Evolutionary conservation across 1,284 basidiomycete species (phyloP), one percentile per base, ranked within the genome.

Genomic region (Fistulinella staudtii): DNA sequence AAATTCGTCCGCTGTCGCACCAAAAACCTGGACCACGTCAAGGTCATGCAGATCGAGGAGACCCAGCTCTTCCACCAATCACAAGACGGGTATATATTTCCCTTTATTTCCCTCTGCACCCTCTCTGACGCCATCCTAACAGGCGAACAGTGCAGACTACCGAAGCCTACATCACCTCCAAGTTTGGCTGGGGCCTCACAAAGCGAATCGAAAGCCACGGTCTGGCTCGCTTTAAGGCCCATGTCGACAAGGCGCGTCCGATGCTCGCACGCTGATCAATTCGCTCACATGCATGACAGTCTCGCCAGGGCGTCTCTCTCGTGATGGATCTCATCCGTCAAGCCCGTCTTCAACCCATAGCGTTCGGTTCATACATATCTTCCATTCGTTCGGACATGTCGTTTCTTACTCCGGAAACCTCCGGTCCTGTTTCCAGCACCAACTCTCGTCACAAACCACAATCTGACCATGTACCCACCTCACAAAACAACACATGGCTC

Each of bases 1-100:
- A 79, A 80, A 61, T 72, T 77, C 8, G 77, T 90, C 50, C 70
- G 72, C 37, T 90, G 87, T 59, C 71, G 72, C 42, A 90, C 89
- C 8, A 82, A 75, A 64, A 91, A 91, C 61, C 70, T 91, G 38
- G 88, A 91, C 62, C 85, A 90, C 66, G 81, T 89, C 56, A 91
- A 89, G 66, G 77, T 89, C 34, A 81, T 91, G 82, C 77, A 86
- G 53, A 80, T 89, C 29, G 79, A 87, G 52, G 88, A 91, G 65
- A 79, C 75, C 15, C 79, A 86, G 23, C 69, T 74, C 37, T 77
- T 90, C 53, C 71, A 73, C 25, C 80, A 83, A 54, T 70, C 72
- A 27, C 66, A 70, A 2, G 79, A 86, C 49, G 82, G 83, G 87
- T 87, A 53, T 41, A 77, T 68, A 10, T 22, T 36, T 33, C 14